Evolutionary conservation across 1,284 basidiomycete species (phyloP).

Genomic region (Malassezia japonica): DNA sequence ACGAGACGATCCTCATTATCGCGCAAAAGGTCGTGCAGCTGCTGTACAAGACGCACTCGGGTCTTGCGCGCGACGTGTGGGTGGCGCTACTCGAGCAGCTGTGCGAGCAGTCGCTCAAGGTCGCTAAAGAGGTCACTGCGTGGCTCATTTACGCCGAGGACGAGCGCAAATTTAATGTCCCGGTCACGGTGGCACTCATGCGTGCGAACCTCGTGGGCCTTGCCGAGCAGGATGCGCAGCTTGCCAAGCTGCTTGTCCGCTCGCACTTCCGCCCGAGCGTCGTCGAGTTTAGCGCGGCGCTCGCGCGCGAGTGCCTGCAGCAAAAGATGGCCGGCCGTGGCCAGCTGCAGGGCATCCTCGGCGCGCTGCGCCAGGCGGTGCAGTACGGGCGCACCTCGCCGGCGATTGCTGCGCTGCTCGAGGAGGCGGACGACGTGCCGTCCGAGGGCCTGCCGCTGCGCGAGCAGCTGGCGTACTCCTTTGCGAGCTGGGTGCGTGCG

Average conservation of each 20-base stretch:
- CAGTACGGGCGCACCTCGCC: slow-evolving; percentile 68
- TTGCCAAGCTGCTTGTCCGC: slow-evolving; percentile 70
- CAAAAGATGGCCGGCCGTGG: slow-evolving; percentile 61
- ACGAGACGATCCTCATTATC: slow-evolving; percentile 77
- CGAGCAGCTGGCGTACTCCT: slow-evolving; percentile 56
- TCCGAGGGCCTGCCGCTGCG: slow-evolving; percentile 38
- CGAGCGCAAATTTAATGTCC: slow-evolving; percentile 83
- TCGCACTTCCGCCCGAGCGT: slow-evolving; percentile 64
- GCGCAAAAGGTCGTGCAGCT: slow-evolving; percentile 77
- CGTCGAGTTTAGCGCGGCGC: slow-evolving; percentile 69
- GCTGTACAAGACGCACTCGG: slow-evolving; percentile 41
- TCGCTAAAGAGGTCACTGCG: slow-evolving; percentile 88
- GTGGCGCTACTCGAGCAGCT: slow-evolving; percentile 78
- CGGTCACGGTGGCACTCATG: slow-evolving; percentile 80
- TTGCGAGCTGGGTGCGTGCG: slow-evolving; percentile 79
- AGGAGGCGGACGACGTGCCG: slow-evolving; percentile 56
- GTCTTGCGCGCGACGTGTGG: slow-evolving; percentile 53
- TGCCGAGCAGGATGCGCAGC: slow-evolving; percentile 74
- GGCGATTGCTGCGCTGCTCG: slow-evolving; percentile 57
- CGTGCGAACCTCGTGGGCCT: slow-evolving; percentile 71
- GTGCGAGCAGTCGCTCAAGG: slow-evolving; percentile 79
- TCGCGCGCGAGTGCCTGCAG: slow-evolving; percentile 77
- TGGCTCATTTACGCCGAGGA: slow-evolving; percentile 97
- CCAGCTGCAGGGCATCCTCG: slow-evolving; percentile 72
- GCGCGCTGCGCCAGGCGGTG: slow-evolving; percentile 59